Evolutionary conservation across 805 yeast genomes (phyloP).

Genomic region (Lipomyces yamanashiensis): DNA sequence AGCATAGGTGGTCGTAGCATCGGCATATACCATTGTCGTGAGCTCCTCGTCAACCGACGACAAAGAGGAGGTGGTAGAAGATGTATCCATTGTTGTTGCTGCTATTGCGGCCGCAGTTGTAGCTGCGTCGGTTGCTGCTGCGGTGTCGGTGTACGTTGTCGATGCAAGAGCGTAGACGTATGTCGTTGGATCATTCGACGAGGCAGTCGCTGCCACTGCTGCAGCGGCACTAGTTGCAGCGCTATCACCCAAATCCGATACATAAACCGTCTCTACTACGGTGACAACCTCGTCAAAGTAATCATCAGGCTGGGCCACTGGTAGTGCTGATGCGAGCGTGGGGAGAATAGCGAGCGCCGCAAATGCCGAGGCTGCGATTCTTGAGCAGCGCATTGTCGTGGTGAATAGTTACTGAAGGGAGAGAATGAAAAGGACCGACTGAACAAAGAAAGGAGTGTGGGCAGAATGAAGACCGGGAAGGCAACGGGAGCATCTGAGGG

Average conservation of each 20-base stretch:
- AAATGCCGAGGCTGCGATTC: neutral
- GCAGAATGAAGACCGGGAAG: neutral
- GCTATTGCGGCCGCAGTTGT: neutral
- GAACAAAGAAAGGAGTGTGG: neutral
- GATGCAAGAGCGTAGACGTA: slow-evolving; percentile 5
- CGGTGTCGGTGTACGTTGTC: slow-evolving; percentile 5
- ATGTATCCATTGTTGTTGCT: neutral
- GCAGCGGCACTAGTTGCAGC: neutral
- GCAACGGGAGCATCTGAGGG: neutral
- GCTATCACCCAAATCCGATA: neutral
- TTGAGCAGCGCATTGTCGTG: neutral
- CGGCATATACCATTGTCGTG: slow-evolving; percentile 11
- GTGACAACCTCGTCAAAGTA: neutral
- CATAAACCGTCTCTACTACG: slow-evolving; percentile 5
- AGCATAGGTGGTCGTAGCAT: slow-evolving; percentile 4
- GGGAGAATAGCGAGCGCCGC: slow-evolving; percentile 1
- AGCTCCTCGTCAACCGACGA: neutral
- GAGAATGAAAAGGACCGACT: neutral
- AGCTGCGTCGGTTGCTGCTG: neutral
- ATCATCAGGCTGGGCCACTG: slow-evolving; percentile 6
- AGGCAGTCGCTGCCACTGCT: neutral
- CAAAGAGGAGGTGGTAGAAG: neutral
- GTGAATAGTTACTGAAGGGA: neutral
- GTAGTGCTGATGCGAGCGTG: neutral
- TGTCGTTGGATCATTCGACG: slow-evolving; percentile 1